Conservation (phyloP, 176 grass and related monocot species). For the Avena atlantica region DNA sequence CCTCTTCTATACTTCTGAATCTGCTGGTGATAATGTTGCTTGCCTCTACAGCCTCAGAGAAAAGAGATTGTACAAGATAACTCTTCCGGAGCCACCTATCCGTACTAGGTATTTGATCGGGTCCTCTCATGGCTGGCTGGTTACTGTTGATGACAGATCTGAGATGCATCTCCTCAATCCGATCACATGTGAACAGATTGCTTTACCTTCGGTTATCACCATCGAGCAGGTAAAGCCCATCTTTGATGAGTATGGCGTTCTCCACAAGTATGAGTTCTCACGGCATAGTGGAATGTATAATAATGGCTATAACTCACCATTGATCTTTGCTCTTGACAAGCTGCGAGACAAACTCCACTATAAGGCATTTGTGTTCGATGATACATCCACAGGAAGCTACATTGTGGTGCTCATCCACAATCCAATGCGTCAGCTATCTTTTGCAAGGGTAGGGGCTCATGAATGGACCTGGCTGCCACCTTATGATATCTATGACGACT, state of each 20-base stretch:
- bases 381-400: neutral
- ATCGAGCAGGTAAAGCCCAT: too few species aligned
- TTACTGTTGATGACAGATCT: neutral
- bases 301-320: neutral
- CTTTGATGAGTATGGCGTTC: neutral
- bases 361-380: neutral
- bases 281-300: neutral
- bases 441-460: neutral
- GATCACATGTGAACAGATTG: too few species aligned
- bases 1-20: too few species aligned
- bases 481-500: neutral
- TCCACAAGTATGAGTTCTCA: neutral
- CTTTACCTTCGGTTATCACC: too few species aligned
- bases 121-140: too few species aligned
- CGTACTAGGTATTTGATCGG: too few species aligned
- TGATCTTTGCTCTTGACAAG: neutral
- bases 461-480: neutral
- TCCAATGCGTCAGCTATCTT: neutral
- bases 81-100: too few species aligned
- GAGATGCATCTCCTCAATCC: slow-evolving; percentile 7
- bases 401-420: neutral
- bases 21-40: too few species aligned
- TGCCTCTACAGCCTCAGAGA: too few species aligned
- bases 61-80: too few species aligned
- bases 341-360: neutral